Evolutionary conservation across 2,329 filamentous ascomycete species (phyloP), one percentile per base, ranked within the genome.

Genomic region (Cytospora chrysosperma): DNA sequence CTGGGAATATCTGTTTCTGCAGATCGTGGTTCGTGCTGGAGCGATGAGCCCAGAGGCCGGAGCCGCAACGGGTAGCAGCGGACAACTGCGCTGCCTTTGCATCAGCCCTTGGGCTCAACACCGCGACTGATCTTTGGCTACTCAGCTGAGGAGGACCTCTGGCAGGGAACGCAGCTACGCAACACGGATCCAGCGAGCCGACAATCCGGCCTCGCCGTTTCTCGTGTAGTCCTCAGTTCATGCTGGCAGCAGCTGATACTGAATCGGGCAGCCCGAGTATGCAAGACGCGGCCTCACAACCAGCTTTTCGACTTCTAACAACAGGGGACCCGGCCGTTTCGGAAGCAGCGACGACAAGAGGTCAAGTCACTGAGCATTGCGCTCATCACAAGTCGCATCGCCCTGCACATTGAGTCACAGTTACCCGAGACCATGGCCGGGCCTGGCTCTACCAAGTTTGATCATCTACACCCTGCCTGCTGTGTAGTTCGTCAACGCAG

Each of bases 21-120:
- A 37, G 59, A 55, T 61, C 51, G 37, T 49, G 32, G 51, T 49
- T 61, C 59, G 58, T 61, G 59, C 37, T 55, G 51, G 43, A 49
- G 59, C 21, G 17, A 61, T 32, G 8, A 32, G 12, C 30, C 30
- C 12, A n/a, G 28, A 30, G 28, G 8, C 6, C 30, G 8, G 30
- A 50, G 51, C 54, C 59, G 49, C n/a, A 24, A 21, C n/a, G 43
- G 43, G n/a, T 24, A 47, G 19, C 24, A 47, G 7, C n/a, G 12
- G 17, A n/a, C n/a, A 12, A 24, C 43, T 4, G n/a, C 1, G 15
- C 17, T 24, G 4, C n/a, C n/a, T 47, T 24, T 47, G n/a, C 43
- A 47, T 24, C 21, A 47, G 13, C 43, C 9, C n/a, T 24, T 47
- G 43, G 21, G 12, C 17, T 40, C 17, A 40, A 40, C 17, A 40